Conservation (phyloP, 352 stramenopile genomes). For the Paralagenidium karlingii region DNA sequence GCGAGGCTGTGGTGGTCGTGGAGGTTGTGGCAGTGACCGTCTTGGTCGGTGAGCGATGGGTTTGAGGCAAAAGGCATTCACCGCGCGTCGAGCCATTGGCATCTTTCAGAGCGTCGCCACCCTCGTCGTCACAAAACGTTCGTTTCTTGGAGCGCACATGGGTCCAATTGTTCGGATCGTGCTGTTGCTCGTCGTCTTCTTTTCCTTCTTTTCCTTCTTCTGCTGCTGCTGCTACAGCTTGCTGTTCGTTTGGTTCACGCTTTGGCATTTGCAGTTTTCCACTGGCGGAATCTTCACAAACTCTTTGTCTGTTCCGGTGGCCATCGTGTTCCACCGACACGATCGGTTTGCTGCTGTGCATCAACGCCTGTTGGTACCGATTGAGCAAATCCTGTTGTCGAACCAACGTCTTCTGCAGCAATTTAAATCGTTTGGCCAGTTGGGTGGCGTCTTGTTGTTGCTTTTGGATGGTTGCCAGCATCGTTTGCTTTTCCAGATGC, state of each 20-base stretch:
- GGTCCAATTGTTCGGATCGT: too few relatives aligned
- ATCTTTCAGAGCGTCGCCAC: neutral
- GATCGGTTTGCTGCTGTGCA: neutral
- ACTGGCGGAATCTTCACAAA: too few relatives aligned
- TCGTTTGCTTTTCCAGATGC: constrained; percentile 22
- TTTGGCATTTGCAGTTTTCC: neutral
- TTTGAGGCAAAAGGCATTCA: too few relatives aligned
- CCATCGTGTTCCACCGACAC: too few relatives aligned
- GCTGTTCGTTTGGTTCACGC: neutral
- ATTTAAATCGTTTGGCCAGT: constrained; percentile 39
- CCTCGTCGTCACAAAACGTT: too few relatives aligned
- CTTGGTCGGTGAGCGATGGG: too few relatives aligned
- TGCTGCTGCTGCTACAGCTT: neutral
- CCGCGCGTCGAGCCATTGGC: neutral
- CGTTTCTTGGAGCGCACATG: too few relatives aligned
- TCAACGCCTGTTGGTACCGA: constrained; percentile 38
- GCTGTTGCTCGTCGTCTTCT: neutral
- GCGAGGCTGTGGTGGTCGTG: too few relatives aligned
- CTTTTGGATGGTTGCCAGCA: constrained; percentile 27
- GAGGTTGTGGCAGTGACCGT: too few relatives aligned
- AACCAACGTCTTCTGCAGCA: constrained; percentile 43
- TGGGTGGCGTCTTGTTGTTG: constrained; percentile 23
- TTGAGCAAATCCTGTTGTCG: constrained; percentile 66
- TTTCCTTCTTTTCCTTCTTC: neutral
- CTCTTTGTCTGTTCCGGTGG: too few relatives aligned